Conservation (phyloP, 2,329 filamentous ascomycete genomes). For the Magnaporthiopsis rhizophila region DNA sequence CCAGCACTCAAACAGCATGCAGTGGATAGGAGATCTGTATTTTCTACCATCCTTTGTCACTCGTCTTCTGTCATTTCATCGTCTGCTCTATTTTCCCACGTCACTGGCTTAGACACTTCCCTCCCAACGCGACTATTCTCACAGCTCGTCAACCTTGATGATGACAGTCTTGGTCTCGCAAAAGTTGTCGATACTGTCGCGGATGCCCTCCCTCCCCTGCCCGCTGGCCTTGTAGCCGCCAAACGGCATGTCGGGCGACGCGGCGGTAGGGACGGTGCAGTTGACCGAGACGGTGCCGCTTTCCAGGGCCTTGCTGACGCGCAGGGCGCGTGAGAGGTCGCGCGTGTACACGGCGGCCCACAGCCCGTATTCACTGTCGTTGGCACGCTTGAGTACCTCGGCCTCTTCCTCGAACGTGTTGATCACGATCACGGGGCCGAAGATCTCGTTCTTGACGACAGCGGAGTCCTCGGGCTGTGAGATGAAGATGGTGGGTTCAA, state of each 20-base stretch:
- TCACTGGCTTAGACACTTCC: too few species aligned
- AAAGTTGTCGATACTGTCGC: slow-evolving; percentile 26
- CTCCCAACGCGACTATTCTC: too few species aligned
- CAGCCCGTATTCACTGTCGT: slow-evolving; percentile 46
- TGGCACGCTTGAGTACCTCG: slow-evolving; percentile 39
- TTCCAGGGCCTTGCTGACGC: slow-evolving; percentile 37
- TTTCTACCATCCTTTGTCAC: too few species aligned
- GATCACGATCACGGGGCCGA: slow-evolving; percentile 45
- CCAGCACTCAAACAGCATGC: too few species aligned
- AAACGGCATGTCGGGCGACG: slow-evolving; percentile 27
- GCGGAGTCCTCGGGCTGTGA: slow-evolving; percentile 25
- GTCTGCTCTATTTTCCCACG: too few species aligned
- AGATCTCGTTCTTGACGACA: slow-evolving; percentile 44
- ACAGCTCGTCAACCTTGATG: slow-evolving; percentile 14
- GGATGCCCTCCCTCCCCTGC: slow-evolving; percentile 24
- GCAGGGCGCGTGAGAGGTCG: slow-evolving; percentile 30
- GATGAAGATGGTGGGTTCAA: slow-evolving; percentile 32
- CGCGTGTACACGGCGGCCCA: slow-evolving; percentile 42
- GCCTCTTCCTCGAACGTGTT: slow-evolving; percentile 42
- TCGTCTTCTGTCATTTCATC: too few species aligned
- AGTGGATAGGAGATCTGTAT: too few species aligned
- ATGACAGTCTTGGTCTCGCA: slow-evolving; percentile 21
- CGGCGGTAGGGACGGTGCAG: slow-evolving; percentile 24
- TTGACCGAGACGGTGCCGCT: slow-evolving; percentile 49
- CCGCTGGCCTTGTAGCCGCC: slow-evolving; percentile 32